Evolutionary conservation across 495 filamentous ascomycete species (phyloP), one percentile per base, ranked within the genome.

Genomic region (Halenospora varia): DNA sequence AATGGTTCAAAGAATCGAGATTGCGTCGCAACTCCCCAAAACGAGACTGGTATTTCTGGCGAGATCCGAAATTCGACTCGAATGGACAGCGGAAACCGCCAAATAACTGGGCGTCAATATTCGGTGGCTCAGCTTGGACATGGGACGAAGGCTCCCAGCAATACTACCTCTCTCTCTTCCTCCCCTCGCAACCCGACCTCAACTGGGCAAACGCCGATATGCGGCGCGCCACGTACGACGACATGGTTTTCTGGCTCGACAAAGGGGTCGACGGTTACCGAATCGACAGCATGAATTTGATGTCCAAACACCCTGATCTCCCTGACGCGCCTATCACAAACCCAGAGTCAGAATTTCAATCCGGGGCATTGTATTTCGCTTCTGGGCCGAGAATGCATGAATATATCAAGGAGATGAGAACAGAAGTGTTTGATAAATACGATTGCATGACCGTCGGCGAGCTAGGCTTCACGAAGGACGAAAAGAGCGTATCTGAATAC

Each of bases 401-500:
- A 59, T 88, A 80, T 51, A 68, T 89, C 10, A 46, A 46, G 18
- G 42, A 46, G n/a, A 46, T 46, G 13, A n/a, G 42, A 46, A n/a
- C 13, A 20, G n/a, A 46, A 56, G 83, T 88, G 13, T 73, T 89
- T n/a, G 75, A 75, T 35, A 72, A 82, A 47, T 89, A 88, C 59
- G 79, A 88, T 62, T 75, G 82, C 1, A 78, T 90, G 60, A 87
- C 82, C 1, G 86, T 90, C 0, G 88, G 88, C 10, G 88, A 91
- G 68, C 80, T 88, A 65, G 85, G 86, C 0, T 82, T 82, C 62
- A 81, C 81, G 10, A 46, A 17, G n/a, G 42, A 46, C 19, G 42
- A 46, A n/a, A 20, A 46, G n/a, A 9, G 8, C 19, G n/a, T 46
- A 4, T 17, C 15, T 8, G 19, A 17, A n/a, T 46, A 46, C 19